These are phyloP conservation scores for Ophiostoma perfectum DNA, from an alignment of 2,329 filamentous ascomycete genomes.

Conservation along the genomic window DNA sequence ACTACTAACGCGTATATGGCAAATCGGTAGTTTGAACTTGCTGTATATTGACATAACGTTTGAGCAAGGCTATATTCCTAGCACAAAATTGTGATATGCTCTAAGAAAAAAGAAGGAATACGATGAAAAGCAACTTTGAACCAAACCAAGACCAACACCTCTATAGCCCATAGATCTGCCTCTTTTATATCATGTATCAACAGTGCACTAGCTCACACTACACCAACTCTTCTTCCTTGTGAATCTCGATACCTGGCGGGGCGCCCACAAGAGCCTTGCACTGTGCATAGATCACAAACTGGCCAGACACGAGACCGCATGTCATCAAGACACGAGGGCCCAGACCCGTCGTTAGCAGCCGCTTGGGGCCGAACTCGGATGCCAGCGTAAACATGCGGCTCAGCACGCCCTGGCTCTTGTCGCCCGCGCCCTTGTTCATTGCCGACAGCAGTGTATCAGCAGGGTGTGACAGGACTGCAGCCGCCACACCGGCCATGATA, in stretches of 20 bases:
- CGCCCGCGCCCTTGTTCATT: slow-evolving; percentile 51
- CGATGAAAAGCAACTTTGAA: background rate
- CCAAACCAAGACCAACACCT: background rate
- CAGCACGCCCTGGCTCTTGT: slow-evolving; percentile 44
- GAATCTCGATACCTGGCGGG: slow-evolving; percentile 48
- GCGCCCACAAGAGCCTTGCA: slow-evolving; percentile 50
- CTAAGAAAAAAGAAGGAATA: background rate
- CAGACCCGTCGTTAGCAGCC: slow-evolving; percentile 44
- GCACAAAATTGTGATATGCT: background rate
- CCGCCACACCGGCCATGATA: slow-evolving; percentile 81
- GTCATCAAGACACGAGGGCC: slow-evolving; percentile 51
- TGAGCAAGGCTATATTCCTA: background rate
- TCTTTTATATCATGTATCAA: no score
- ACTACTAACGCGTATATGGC: background rate
- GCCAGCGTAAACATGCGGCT: slow-evolving; percentile 49
- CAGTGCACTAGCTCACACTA: background rate
- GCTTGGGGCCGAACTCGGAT: slow-evolving; percentile 45
- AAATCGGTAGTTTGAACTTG: background rate
- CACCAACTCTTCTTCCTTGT: slow-evolving; percentile 39
- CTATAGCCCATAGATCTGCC: background rate
- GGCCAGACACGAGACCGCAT: slow-evolving; percentile 47
- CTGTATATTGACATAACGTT: background rate
- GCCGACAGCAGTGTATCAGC: slow-evolving; percentile 61
- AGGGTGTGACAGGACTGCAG: slow-evolving; percentile 82
- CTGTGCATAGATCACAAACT: slow-evolving; percentile 53